Percentiles rank a stretch among this genome's conserved stretches.
phyloP scores from a whole-genome alignment of 2,329 filamentous ascomycete genomes.

The Fusarium falciforme region DNA sequence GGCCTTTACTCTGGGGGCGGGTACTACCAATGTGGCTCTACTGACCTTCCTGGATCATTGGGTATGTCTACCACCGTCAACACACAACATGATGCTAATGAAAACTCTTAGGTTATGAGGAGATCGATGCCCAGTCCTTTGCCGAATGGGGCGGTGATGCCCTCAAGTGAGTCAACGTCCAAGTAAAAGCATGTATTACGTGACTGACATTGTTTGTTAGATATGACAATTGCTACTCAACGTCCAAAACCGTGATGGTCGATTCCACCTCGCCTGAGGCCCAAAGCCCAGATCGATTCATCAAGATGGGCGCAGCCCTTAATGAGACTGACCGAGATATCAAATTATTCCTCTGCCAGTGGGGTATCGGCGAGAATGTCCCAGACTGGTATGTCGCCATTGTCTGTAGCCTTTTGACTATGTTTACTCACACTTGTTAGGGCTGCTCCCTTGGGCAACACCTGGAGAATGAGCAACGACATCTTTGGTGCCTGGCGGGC shows the following conservation, averaged over 20 bases:
- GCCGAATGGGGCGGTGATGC: constrained; percentile 59
- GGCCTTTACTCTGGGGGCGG: constrained; percentile 66
- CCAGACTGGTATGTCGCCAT: constrained; percentile 52
- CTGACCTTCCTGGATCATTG: constrained; percentile 56
- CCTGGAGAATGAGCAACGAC: constrained; percentile 65
- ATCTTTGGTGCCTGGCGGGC: constrained; percentile 63
- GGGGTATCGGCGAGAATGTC: constrained; percentile 61
- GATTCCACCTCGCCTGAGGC: constrained; percentile 53
- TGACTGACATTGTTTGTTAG: constrained; percentile 21
- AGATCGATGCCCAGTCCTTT: constrained; percentile 55
- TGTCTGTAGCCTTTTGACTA: fast-evolving
- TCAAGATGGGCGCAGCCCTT: constrained; percentile 59
- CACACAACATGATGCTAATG: background rate
- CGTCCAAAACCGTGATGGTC: constrained; percentile 56
- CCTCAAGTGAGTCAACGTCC: constrained; percentile 57
- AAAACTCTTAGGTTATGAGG: constrained; percentile 50
- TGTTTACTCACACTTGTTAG: constrained; percentile 22
- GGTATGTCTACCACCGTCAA: constrained; percentile 42
- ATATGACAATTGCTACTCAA: constrained; percentile 63
- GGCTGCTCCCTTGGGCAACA: constrained; percentile 58
- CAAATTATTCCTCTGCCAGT: constrained; percentile 64
- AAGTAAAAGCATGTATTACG: fast-evolving
- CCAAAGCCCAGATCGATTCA: constrained; percentile 55
- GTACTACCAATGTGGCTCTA: constrained; percentile 57
- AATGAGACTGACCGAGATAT: constrained; percentile 54